Percentiles rank a stretch among this genome's conserved stretches.
Conservation (phyloP, 805 yeast species). For the Zygotorulaspora chibaensis region DNA sequence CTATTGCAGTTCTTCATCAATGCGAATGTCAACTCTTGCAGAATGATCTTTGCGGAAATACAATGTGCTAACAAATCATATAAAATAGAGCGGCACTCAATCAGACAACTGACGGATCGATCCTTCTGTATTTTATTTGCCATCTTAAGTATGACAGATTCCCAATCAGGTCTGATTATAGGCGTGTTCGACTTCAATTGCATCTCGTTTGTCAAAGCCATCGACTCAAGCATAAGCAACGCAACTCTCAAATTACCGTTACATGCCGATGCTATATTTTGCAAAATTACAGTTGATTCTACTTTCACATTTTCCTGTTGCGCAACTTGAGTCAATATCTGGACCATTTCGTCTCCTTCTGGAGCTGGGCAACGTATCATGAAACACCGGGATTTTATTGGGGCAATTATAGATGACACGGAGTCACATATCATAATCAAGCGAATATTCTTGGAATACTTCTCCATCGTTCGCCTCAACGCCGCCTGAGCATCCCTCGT, state of each 20-base stretch:
- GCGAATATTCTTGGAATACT: constrained; percentile 82
- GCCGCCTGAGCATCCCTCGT: constrained; percentile 96
- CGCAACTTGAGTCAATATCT: constrained; percentile 53
- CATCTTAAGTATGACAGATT: constrained; percentile 63
- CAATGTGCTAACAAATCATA: constrained; percentile 90
- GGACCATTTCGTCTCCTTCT: constrained; percentile 48
- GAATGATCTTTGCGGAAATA: constrained; percentile 79
- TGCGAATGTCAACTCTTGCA: constrained; percentile 56
- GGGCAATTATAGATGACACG: constrained; percentile 86
- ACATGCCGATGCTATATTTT: constrained; percentile 49
- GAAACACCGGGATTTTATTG: constrained; percentile 89
- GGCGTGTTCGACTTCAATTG: constrained; percentile 44
- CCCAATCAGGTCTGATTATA: constrained; percentile 83
- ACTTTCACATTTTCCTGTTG: constrained; percentile 46
- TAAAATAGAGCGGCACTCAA: constrained; percentile 59
- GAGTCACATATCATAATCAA: constrained; percentile 81
- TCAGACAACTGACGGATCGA: constrained; percentile 54
- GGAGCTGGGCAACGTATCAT: constrained; percentile 89
- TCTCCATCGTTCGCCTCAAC: constrained; percentile 92
- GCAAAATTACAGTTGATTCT: constrained; percentile 43
- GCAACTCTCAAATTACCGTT: constrained; percentile 76
- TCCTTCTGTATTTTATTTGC: constrained; percentile 57
- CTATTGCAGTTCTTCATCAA: constrained; percentile 35
- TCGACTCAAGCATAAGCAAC: constrained; percentile 74
- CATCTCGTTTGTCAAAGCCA: constrained; percentile 62